These are phyloP conservation scores for Aleurites moluccanus DNA, from an alignment of 441 rosid genomes.

Conservation along the genomic window DNA sequence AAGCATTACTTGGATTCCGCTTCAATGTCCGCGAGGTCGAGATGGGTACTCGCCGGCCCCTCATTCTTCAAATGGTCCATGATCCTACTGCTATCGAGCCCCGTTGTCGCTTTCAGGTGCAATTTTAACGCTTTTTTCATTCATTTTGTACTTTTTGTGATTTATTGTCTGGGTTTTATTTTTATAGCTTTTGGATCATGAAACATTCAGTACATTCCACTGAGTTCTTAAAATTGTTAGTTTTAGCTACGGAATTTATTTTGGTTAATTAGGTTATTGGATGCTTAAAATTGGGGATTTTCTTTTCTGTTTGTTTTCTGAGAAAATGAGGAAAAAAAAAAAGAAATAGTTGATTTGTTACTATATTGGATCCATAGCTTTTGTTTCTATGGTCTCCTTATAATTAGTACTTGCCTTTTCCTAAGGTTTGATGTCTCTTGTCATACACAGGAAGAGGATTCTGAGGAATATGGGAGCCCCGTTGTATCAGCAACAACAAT, in stretches of 20 bases:
- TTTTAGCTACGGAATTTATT: background rate
- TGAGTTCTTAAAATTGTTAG: background rate
- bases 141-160: background rate
- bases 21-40: conserved; percentile 96
- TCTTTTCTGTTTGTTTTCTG: conserved; percentile 1
- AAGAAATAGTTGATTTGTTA: background rate
- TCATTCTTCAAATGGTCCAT: conserved; percentile 93
- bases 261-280: background rate
- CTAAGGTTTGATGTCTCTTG: background rate
- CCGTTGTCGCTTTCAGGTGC: conserved; percentile 87
- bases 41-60: conserved; percentile 95
- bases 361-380: too few relatives aligned
- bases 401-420: background rate
- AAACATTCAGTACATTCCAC: background rate
- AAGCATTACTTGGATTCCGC: conserved; percentile 87
- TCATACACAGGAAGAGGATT: conserved; percentile 67
- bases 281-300: background rate
- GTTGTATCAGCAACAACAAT: conserved; percentile 67
- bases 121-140: too few relatives aligned
- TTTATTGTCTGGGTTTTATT: background rate
- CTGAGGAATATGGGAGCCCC: conserved; percentile 78
- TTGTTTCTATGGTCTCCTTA: background rate
- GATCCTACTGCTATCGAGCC: conserved; percentile 82
- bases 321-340: background rate
- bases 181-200: background rate